Conservation (phyloP, 805 yeast species). For the Metschnikowia anglica region DNA sequence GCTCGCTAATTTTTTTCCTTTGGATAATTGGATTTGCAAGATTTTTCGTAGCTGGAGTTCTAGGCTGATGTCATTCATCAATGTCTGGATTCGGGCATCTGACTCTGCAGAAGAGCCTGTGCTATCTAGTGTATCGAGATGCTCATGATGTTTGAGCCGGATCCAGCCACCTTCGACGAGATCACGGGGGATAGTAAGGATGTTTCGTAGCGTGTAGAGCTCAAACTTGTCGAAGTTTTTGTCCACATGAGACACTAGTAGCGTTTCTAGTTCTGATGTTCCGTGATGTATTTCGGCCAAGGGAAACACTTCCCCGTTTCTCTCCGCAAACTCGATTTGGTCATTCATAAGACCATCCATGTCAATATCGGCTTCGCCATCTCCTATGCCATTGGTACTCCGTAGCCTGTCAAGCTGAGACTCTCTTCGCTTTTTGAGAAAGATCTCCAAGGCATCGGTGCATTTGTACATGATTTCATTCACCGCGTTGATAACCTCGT, state of each 20-base stretch:
- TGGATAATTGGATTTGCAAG: slow-evolving; percentile 39
- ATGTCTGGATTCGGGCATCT: slow-evolving; percentile 11
- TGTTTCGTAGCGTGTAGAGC: slow-evolving; percentile 73
- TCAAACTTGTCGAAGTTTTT: slow-evolving; percentile 84
- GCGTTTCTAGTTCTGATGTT: slow-evolving; percentile 73
- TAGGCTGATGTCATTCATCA: slow-evolving; percentile 39
- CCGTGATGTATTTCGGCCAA: slow-evolving; percentile 69
- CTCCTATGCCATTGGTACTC: slow-evolving; percentile 17
- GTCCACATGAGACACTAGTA: slow-evolving; percentile 74
- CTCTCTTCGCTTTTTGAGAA: slow-evolving; percentile 38
- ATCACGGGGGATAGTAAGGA: slow-evolving; percentile 66
- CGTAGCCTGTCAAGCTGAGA: slow-evolving; percentile 18
- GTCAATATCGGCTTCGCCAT: slow-evolving; percentile 11
- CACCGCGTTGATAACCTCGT: slow-evolving; percentile 84
- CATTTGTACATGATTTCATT: slow-evolving; percentile 82
- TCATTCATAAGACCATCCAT: slow-evolving; percentile 6
- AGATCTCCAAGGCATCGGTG: slow-evolving; percentile 72
- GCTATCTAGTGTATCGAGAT: slow-evolving; percentile 29
- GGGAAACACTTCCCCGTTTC: slow-evolving; percentile 11
- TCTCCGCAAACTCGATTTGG: slow-evolving; percentile 9
- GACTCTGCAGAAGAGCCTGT: neutral
- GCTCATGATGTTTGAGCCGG: slow-evolving; percentile 65
- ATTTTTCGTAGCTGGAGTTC: slow-evolving; percentile 46
- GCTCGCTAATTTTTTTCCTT: slow-evolving; percentile 36
- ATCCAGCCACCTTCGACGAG: slow-evolving; percentile 66